Base-by-base conservation (phyloP, 192 early-diverging fungal species). In the Coemansia sp. region DNA sequence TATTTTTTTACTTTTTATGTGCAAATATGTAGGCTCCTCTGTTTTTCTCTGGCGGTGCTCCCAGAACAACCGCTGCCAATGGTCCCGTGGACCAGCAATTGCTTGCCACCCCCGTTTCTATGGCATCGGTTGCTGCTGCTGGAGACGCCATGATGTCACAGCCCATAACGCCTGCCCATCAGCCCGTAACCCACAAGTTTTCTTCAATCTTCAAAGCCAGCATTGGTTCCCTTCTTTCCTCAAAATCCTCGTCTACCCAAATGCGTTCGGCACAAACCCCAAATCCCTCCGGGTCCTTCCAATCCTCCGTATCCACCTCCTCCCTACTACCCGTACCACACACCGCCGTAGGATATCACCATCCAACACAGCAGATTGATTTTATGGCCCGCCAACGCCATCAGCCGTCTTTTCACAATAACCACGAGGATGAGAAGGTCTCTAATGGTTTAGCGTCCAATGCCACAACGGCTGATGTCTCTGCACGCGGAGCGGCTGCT, bases 171-270 rank as follows among this genome's bases (percentile, higher is more conserved):
- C 29, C 29, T 2, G 4, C 29, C 4, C 46, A 30, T 14, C 46
- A 8, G n/a, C 11, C 32, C 2, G 13, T 10, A 17, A 27, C 35
- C 4, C 41, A 38, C 2, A 55, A 46, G 35, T 35, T 46, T 15
- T 29, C 45, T 14, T 45, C 50, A 0, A 43, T 61, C 34, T 38
- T 72, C 15, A 72, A 72, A 41, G 44, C 43, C 14, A 51, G 61
- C n/a, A 32, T 72, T 14, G 63, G 63, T 0, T 72, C 62, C 15
- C 34, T 72, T 9, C 42, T 72, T 14, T 46, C 62, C 6, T 27
- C 46, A 14, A 34, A 28, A 20, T 32, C 46, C 22, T n/a, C n/a
- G n/a, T n/a, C n/a, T n/a, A n/a, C 34, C 14, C 34, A 36, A 11
- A 32, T 33, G 29, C 28, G 46, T n/a, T 32, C 25, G 2, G 5